These are phyloP conservation scores for Lecanicillium sp. DNA, from an alignment of 2,329 filamentous ascomycete genomes.

Conservation along the genomic window DNA sequence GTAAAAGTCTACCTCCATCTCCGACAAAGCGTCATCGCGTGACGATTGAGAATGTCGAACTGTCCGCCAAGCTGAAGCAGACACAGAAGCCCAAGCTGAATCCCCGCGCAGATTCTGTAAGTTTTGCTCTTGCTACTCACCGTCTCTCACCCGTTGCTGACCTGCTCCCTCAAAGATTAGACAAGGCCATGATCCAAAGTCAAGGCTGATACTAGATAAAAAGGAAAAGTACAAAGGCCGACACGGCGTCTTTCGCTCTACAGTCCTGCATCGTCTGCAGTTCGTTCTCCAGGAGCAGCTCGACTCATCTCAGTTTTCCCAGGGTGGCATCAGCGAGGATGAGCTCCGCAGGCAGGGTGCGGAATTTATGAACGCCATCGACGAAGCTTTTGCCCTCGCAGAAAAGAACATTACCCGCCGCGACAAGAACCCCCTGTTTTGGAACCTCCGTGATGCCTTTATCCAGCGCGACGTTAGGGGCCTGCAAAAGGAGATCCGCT, in stretches of 20 bases:
- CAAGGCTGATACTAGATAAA: constrained; percentile 24
- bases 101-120: constrained; percentile 24
- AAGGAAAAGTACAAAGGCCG: constrained; percentile 21
- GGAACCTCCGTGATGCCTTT: constrained; percentile 54
- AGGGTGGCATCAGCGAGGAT: constrained; percentile 27
- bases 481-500: constrained; percentile 54
- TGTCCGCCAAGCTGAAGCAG: background rate
- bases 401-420: constrained; percentile 31
- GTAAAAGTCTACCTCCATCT: background rate
- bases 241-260: constrained; percentile 29
- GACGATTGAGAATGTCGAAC: background rate
- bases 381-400: constrained; percentile 39
- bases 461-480: constrained; percentile 44
- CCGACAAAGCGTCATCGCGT: too few relatives aligned
- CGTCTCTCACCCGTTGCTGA: background rate
- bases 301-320: constrained; percentile 18
- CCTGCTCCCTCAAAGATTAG: constrained; percentile 21
- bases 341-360: constrained; percentile 39
- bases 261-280: constrained; percentile 32
- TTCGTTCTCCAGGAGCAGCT: constrained; percentile 26
- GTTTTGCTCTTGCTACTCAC: constrained; percentile 13
- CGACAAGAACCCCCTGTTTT: constrained; percentile 49
- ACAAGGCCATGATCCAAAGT: constrained; percentile 29
- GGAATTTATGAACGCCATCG: constrained; percentile 40
- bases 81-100: background rate